These are phyloP conservation scores for Arthrobotrys entomopaga DNA, from an alignment of 2,329 filamentous ascomycete species.

Conservation along the genomic window DNA sequence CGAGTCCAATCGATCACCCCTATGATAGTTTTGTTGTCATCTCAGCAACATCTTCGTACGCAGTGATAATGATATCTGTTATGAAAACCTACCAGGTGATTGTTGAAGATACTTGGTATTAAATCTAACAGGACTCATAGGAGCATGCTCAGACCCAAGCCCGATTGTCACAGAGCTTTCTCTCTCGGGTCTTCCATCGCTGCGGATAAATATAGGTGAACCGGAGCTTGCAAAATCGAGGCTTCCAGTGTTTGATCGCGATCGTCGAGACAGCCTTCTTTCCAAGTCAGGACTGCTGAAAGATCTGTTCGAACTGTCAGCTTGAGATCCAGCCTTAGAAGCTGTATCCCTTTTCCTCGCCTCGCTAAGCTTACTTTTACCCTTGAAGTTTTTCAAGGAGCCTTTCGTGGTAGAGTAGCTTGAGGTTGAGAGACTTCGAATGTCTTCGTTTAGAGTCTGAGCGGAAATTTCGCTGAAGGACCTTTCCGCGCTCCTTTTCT, in stretches of 20 bases:
- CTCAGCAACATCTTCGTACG: too few species aligned
- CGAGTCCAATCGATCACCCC: conserved; percentile 81
- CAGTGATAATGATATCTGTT: neutral
- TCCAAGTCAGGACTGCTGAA: conserved; percentile 21
- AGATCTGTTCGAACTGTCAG: conserved; percentile 5
- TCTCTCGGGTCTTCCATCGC: neutral
- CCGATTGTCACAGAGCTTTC: neutral
- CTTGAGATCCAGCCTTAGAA: neutral
- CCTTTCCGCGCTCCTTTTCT: conserved; percentile 20
- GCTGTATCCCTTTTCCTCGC: conserved; percentile 4
- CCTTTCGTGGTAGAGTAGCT: conserved; percentile 21
- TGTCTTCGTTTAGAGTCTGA: conserved; percentile 29
- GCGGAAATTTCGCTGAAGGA: conserved; percentile 35
- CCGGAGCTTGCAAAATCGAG: conserved; percentile 23
- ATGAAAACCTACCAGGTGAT: conserved; percentile 13
- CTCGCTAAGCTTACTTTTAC: neutral
- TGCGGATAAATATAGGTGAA: conserved; percentile 6
- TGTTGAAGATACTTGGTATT: conserved; percentile 24
- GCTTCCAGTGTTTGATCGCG: conserved; percentile 21
- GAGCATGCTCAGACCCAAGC: neutral
- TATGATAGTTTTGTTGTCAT: neutral
- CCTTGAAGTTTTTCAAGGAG: conserved; percentile 5
- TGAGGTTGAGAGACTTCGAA: conserved; percentile 13
- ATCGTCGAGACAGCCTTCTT: conserved; percentile 12
- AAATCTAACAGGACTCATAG: neutral